These are phyloP conservation scores for Lachancea sp. DNA, from an alignment of 805 yeast species.

Conservation along the genomic window DNA sequence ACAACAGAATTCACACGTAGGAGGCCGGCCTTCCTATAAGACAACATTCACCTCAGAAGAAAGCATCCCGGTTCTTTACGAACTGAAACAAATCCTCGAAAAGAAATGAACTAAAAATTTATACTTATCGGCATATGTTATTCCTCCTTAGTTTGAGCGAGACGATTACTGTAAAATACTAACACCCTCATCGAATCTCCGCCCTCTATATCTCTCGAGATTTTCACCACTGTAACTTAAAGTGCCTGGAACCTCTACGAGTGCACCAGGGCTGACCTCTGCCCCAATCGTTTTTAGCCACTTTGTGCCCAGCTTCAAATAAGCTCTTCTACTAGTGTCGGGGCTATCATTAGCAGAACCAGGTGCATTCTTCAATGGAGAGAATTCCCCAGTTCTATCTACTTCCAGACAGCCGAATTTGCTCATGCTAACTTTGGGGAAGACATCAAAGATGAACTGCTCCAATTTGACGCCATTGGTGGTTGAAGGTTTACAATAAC, in stretches of 20 bases:
- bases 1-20: neutral
- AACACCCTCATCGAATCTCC: conserved; percentile 26
- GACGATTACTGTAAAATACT: conserved; percentile 3
- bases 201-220: conserved; percentile 49
- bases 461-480: conserved; percentile 94
- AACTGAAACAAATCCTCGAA: conserved; percentile 22
- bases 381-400: conserved; percentile 74
- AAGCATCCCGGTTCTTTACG: conserved; percentile 29
- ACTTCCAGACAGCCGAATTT: conserved; percentile 92
- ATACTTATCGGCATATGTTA: no score
- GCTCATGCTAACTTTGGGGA: conserved; percentile 62
- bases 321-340: conserved; percentile 64
- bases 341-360: conserved; percentile 83
- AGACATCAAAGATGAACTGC: conserved; percentile 95
- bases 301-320: conserved; percentile 57
- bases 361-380: conserved; percentile 88
- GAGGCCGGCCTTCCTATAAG: conserved; percentile 21
- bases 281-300: conserved; percentile 80
- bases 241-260: conserved; percentile 72
- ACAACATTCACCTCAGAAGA: conserved; percentile 24
- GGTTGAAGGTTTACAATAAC: conserved; percentile 51
- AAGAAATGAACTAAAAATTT: neutral
- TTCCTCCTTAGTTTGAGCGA: neutral
- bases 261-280: conserved; percentile 37
- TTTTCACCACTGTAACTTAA: conserved; percentile 76